Base-by-base conservation (phyloP, 768 basidiomycete species). In the Wakefieldia striispora region DNA sequence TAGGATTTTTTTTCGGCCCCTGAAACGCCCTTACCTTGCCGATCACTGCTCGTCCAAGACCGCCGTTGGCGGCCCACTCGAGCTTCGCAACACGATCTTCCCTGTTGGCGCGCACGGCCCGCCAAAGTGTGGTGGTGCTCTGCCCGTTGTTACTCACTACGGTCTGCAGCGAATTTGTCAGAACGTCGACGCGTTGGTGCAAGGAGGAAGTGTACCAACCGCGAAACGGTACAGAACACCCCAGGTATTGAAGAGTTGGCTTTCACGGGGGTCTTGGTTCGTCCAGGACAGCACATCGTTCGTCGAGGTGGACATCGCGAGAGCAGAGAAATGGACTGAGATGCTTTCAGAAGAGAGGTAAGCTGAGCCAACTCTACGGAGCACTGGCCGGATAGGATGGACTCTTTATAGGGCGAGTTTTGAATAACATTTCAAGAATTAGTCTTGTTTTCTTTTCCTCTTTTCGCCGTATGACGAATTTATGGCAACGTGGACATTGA, bases 61-160 rank as follows among this genome's bases (percentile, higher is more conserved):
- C 84, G 53, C 89, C 90, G 57, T 81, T 89, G 41, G 84, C 73
- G 48, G 86, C 80, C 90, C 90, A 93, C 69, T 93, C 91, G 45
- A 92, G 80, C 72, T 84, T 90, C 56, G 90, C 90, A 62, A 91
- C 84, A 39, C 88, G 84, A 67, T 93, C 90, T 72, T 91, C 89
- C 65, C 86, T 89, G 72, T 86, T 88, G 50, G 86, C 77, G 43
- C 89, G 86, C 60, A 88, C 84, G n/a, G 85, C 72, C 50, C 87
- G 83, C 81, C 81, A 89, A 49, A 92, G 74, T 19, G 86, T 90
- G 20, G 89, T 91, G 47, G 86, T 77, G 58, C 78, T 85, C 62
- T 82, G 79, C 20, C 87, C 88, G 56, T 71, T 84, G 51, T 75
- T 70, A 60, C 69, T 75, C 44, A 81, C 77, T 27, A 77, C 76